Conservation (phyloP, 371 early-diverging fungal genomes). For the Capillidium heterosporum region DNA sequence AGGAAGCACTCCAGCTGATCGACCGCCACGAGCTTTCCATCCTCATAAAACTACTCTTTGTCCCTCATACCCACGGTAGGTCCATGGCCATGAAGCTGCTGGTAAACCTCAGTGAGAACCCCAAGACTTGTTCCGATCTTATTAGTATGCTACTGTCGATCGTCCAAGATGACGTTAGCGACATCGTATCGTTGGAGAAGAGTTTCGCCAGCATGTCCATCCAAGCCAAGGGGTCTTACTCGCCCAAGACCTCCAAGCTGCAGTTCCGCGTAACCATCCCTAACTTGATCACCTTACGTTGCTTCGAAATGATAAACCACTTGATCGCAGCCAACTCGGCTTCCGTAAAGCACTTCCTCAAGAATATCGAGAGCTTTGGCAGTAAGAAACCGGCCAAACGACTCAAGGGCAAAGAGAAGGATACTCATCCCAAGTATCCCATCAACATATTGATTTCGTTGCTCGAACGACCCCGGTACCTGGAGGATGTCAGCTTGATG, state of each 20-base stretch:
- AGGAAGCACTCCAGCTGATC: slow-evolving; percentile 60
- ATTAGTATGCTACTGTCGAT: slow-evolving; percentile 70
- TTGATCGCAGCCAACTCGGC: slow-evolving; percentile 45
- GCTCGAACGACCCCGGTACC: slow-evolving; percentile 62
- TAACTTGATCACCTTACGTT: slow-evolving; percentile 68
- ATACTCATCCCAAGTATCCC: slow-evolving; percentile 73
- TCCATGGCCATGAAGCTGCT: slow-evolving; percentile 48
- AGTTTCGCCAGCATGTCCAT: slow-evolving; percentile 60
- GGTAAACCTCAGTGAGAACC: slow-evolving; percentile 79
- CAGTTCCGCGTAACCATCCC: slow-evolving; percentile 36
- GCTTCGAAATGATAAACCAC: slow-evolving; percentile 62
- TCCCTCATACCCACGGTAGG: slow-evolving; percentile 55
- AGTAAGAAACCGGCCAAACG: no score
- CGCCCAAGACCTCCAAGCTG: slow-evolving; percentile 12
- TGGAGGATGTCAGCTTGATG: slow-evolving; percentile 53
- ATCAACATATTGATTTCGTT: slow-evolving; percentile 66
- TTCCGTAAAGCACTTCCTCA: slow-evolving; percentile 48
- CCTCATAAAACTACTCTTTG: slow-evolving; percentile 63
- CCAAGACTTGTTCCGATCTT: slow-evolving; percentile 65
- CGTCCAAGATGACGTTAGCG: slow-evolving; percentile 63
- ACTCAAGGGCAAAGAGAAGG: no score
- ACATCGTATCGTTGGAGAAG: slow-evolving; percentile 54
- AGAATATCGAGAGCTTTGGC: slow-evolving; percentile 42
- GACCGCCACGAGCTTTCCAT: slow-evolving; percentile 65
- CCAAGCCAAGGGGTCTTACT: slow-evolving; percentile 14